Percentiles rank a stretch among this genome's conserved stretches.
phyloP scores from a whole-genome alignment of 2,329 filamentous ascomycete genomes.

The Alternaria longipes region DNA sequence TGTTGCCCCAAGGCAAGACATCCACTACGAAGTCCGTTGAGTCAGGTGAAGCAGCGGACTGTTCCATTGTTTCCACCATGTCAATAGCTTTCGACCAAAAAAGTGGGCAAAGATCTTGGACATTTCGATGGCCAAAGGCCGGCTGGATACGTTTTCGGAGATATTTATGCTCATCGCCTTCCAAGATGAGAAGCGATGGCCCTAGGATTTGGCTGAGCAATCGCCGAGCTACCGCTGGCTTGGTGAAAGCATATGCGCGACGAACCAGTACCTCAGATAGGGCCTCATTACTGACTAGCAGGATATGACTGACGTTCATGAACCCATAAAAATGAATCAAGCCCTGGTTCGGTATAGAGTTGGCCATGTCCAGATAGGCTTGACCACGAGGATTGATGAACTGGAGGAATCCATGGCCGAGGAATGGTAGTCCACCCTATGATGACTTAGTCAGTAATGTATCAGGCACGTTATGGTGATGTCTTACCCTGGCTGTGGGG shows the following conservation, averaged over 20 bases:
- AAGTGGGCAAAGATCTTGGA: neutral
- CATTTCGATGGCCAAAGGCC: neutral
- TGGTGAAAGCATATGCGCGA: neutral
- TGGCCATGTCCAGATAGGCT: constrained; percentile 5
- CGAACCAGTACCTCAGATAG: constrained; percentile 7
- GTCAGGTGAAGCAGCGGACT: neutral
- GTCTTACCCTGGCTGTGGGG: neutral
- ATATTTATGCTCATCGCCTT: constrained; percentile 6
- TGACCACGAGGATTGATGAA: constrained; percentile 6
- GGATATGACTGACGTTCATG: neutral
- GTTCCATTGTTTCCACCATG: neutral
- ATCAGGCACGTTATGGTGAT: neutral
- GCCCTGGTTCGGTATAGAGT: neutral
- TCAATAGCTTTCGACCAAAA: constrained; percentile 12
- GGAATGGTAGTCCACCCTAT: neutral
- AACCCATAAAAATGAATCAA: constrained; percentile 5
- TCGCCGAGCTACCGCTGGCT: constrained; percentile 1
- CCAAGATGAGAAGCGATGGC: constrained; percentile 1
- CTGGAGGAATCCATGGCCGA: constrained; percentile 6
- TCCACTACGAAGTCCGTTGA: neutral
- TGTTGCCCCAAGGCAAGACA: neutral
- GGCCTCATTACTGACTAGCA: neutral
- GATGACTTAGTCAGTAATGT: neutral
- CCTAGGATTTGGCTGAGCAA: neutral
- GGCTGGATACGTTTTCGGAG: neutral